Base-by-base conservation (phyloP, 352 stramenopile genomes). In the Pythium sp. region DNA sequence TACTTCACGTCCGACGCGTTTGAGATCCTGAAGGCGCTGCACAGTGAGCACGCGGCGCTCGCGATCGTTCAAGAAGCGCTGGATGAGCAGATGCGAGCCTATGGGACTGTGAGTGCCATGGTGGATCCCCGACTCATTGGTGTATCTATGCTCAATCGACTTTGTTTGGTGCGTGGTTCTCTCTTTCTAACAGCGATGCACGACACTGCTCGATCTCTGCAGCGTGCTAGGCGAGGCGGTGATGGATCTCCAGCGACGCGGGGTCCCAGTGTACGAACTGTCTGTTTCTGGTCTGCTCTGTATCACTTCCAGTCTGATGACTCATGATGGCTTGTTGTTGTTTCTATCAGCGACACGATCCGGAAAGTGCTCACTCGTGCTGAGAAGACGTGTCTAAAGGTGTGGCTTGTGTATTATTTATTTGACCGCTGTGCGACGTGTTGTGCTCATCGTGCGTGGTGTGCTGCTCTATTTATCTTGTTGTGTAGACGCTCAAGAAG, bases 1-100 rank as follows among this genome's bases (percentile, higher is more conserved):
- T 49, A n/a, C 26, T 71, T 71, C 66, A 68, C 66, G n/a, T 68
- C 60, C 2, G 60, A 71, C 51, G 51, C 66, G 51, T 68, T 54
- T 32, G 53, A 56, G 61, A 62, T 68, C 41, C 1, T 64, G 12
- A 53, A 59, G 15, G 15, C 60, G 24, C 60, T 71, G 7, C 8
- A 38, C 5, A 68, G 66, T 41, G 59, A 71, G 15, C 58, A 71
- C 51, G 66, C 66, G 7, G 66, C 26, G n/a, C 59, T 68, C 18
- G 60, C 59, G 59, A 63, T 71, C 36, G 9, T 71, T 18, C 53
- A 36, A 7, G 54, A 67, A n/a, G 46, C 38, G 14, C 28, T 71
- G 5, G 59, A 63, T 3, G 46, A 62, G 30, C 59, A 71, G 22
- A 62, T 30, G 53, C 59, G 22, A 8, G 15, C 22, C 9, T 67